Conservation (phyloP, 2,329 filamentous ascomycete species). For the Phoma sp. region DNA sequence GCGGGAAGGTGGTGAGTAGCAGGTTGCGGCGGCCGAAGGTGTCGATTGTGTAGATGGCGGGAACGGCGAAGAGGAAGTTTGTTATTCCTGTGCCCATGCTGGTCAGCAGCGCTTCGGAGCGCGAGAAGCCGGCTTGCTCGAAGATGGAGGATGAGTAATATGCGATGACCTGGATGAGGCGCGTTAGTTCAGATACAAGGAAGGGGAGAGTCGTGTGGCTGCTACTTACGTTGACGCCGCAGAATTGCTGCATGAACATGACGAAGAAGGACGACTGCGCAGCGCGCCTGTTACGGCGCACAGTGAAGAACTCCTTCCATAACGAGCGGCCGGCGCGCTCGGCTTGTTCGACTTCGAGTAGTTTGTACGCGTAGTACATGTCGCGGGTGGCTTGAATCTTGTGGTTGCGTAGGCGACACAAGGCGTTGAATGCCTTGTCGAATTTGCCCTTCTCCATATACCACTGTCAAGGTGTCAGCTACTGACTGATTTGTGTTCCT, state of each 20-base stretch:
- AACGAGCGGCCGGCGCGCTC: slow-evolving; percentile 41
- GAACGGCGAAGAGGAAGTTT: slow-evolving; percentile 55
- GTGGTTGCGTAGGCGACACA: slow-evolving; percentile 60
- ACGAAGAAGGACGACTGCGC: slow-evolving; percentile 42
- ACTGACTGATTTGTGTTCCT: too few species aligned
- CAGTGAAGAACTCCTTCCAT: slow-evolving; percentile 42
- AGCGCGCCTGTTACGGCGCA: slow-evolving; percentile 43
- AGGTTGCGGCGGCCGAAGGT: slow-evolving; percentile 53
- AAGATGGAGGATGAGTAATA: slow-evolving; percentile 36
- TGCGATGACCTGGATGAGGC: slow-evolving; percentile 2
- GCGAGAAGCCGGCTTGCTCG: slow-evolving; percentile 42
- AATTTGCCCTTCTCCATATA: slow-evolving; percentile 46
- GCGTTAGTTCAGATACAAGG: too few species aligned
- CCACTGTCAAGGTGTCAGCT: slow-evolving; percentile 12
- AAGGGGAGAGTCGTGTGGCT: neutral
- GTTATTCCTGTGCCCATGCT: slow-evolving; percentile 54
- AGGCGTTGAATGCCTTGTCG: slow-evolving; percentile 38
- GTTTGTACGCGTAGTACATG: slow-evolving; percentile 57
- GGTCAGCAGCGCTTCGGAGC: slow-evolving; percentile 44
- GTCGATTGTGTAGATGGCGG: slow-evolving; percentile 54
- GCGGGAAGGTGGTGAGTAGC: slow-evolving; percentile 54
- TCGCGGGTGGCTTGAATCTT: slow-evolving; percentile 62
- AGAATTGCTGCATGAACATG: slow-evolving; percentile 48
- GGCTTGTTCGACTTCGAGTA: slow-evolving; percentile 45
- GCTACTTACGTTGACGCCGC: slow-evolving; percentile 30